Base-by-base conservation (phyloP, 2,329 filamentous ascomycete genomes). In the Graphium sp. region DNA sequence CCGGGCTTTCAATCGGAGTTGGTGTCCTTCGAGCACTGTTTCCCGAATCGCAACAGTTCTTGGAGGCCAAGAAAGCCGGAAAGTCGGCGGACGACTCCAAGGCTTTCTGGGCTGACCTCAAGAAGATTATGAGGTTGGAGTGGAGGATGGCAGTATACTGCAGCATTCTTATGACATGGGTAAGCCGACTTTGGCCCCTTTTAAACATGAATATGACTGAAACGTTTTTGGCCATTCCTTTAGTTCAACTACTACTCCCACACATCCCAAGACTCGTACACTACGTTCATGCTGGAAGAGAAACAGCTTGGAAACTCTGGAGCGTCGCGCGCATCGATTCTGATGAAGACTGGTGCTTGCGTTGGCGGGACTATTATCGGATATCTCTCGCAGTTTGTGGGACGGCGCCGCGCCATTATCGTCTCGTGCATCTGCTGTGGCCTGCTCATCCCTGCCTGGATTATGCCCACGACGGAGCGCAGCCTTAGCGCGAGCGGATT, bases 91-190 rank as follows among this genome's bases (percentile, higher is more conserved):
- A 49, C 15, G 41, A 52, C 13, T 52, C 54, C 2, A 50, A 60
- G 0, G 58, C 59, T 7, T 85, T 85, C 53, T 80, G 72, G 74
- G 48, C 50, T 2, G 77, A 84, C 42, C 75, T 69, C 10, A 74
- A 66, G 47, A 46, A 53, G 11, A 83, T 84, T 73, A 49, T 85
- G 10, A 49, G 41, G 5, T 55, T 66, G 22, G 76, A 85, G 47
- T 85, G 79, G 80, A 69, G 68, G 47, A 72, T 84, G 66, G 76
- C 69, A 39, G 44, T 84, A 31, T 87, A 85, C 57, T 80, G 75
- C 48, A 58, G 79, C 47, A 60, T 85, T 36, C 58, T 87, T 29
- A 84, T 85, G 79, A 78, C 74, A 0, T 79, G 75, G 63, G 47
- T 48, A 27, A 25, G 47, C n/a, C n/a, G n/a, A n/a, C n/a, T n/a